Conservation (phyloP, 2,329 filamentous ascomycete genomes). For the Passalora sequoiae region DNA sequence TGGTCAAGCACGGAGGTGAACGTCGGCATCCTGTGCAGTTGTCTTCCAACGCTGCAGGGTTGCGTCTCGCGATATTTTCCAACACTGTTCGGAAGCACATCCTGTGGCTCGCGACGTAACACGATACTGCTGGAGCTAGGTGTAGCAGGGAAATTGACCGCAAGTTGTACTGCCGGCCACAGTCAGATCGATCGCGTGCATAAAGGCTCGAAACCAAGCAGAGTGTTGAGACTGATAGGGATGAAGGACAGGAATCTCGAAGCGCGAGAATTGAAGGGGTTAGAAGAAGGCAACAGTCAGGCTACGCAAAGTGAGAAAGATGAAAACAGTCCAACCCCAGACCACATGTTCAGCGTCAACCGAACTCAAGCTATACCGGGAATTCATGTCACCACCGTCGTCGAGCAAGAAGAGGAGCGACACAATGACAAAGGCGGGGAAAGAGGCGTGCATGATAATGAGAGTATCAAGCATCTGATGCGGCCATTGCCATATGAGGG, state of each 20-base stretch:
- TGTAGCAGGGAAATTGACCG: slow-evolving; percentile 7
- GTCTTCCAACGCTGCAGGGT: slow-evolving; percentile 27
- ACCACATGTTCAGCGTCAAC: slow-evolving; percentile 1
- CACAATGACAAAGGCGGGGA: slow-evolving; percentile 7
- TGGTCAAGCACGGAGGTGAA: slow-evolving; percentile 28
- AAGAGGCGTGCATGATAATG: slow-evolving; percentile 8
- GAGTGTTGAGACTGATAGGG: slow-evolving; percentile 6
- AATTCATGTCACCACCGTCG: slow-evolving; percentile 18
- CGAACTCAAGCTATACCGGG: slow-evolving; percentile 1
- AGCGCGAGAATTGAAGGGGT: slow-evolving; percentile 5
- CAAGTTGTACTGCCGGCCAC: slow-evolving; percentile 10
- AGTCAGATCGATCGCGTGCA: slow-evolving; percentile 2
- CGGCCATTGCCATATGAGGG: neutral
- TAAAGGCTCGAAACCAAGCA: neutral
- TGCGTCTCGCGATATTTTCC: slow-evolving; percentile 28
- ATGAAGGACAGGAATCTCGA: slow-evolving; percentile 3
- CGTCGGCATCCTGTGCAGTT: slow-evolving; percentile 28
- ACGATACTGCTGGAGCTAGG: neutral
- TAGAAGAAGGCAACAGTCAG: slow-evolving; percentile 3
- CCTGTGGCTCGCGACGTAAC: slow-evolving; percentile 3
- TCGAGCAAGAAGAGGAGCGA: slow-evolving; percentile 19
- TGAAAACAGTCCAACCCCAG: neutral
- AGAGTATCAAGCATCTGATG: slow-evolving; percentile 14
- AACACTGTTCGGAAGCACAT: slow-evolving; percentile 17
- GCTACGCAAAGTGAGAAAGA: slow-evolving; percentile 7